Conservation (phyloP, 768 basidiomycete genomes). For the Kwoniella heveanensis region DNA sequence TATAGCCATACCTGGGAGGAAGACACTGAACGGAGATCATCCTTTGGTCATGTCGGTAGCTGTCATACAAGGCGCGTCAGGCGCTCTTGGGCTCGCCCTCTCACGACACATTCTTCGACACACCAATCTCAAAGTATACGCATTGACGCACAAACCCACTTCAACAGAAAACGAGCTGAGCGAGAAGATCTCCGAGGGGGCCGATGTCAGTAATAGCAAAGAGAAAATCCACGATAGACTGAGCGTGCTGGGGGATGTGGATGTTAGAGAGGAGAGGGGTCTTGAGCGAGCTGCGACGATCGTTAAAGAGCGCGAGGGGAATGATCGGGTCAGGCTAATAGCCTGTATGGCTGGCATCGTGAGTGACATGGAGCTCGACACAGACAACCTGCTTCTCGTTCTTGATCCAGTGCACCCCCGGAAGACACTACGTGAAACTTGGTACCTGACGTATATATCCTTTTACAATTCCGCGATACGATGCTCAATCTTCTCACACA, state of each 20-base stretch:
- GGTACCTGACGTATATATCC: background rate
- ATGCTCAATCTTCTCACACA: constrained; percentile 17
- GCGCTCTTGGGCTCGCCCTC: constrained; percentile 51
- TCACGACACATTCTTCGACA: constrained; percentile 51
- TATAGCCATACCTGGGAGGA: too few species aligned
- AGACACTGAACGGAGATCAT: too few species aligned
- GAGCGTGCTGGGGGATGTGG: constrained; percentile 51
- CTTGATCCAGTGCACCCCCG: too few species aligned
- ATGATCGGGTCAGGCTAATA: constrained; percentile 53
- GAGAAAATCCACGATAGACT: constrained; percentile 35
- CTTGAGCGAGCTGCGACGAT: constrained; percentile 54
- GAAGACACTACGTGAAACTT: too few species aligned
- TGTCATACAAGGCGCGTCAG: constrained; percentile 50
- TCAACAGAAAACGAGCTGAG: constrained; percentile 18
- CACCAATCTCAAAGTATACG: constrained; percentile 56
- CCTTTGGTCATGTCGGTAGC: constrained; percentile 54
- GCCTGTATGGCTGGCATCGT: constrained; percentile 58
- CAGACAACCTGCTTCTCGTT: background rate
- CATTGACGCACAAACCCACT: constrained; percentile 49
- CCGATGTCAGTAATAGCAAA: background rate
- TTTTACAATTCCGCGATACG: too few species aligned
- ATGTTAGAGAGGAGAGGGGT: constrained; percentile 52
- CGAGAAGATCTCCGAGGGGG: background rate
- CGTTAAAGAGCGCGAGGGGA: constrained; percentile 52
- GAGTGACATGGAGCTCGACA: constrained; percentile 18